phyloP scores from a whole-genome alignment of 257 asterid species.

The Gentiana straminea region DNA sequence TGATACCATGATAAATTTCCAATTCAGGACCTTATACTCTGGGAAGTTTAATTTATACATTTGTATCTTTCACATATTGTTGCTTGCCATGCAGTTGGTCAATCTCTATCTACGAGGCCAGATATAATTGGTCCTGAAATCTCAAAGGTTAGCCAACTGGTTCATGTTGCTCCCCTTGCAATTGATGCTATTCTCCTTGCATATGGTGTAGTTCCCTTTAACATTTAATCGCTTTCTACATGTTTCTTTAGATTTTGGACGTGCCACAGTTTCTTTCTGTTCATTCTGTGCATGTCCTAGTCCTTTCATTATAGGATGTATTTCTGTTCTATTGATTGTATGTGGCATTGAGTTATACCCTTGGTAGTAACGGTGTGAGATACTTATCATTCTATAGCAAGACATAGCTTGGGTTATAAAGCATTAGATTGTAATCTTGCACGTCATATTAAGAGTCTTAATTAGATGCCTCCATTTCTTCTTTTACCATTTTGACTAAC shows the following conservation, averaged over 20 bases:
- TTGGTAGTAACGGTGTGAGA: too few relatives aligned
- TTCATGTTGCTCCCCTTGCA: slow-evolving; percentile 4
- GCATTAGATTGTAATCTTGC: too few relatives aligned
- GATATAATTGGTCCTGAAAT: slow-evolving; percentile 77
- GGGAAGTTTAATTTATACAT: too few relatives aligned
- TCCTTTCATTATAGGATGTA: too few relatives aligned
- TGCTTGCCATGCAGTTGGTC: slow-evolving; percentile 69
- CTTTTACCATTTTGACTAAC: neutral
- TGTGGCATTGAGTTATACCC: too few relatives aligned
- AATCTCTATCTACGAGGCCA: slow-evolving; percentile 95
- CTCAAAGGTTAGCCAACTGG: slow-evolving; percentile 48
- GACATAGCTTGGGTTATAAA: too few relatives aligned
- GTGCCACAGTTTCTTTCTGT: neutral
- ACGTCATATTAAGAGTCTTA: neutral
- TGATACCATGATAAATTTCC: too few relatives aligned
- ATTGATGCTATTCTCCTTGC: too few relatives aligned
- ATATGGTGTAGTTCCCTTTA: too few relatives aligned
- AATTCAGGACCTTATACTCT: too few relatives aligned
- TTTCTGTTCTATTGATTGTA: too few relatives aligned
- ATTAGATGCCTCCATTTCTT: neutral
- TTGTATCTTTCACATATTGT: neutral
- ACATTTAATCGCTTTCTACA: neutral
- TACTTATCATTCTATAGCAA: too few relatives aligned
- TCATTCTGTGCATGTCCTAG: neutral
- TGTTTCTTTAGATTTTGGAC: neutral